A percentile compares a stretch with the other conserved stretches of the same genome.
Evolutionary conservation across 225 moss, liverwort and hornwort species (phyloP).

Genomic region (Polytrichum commune): DNA sequence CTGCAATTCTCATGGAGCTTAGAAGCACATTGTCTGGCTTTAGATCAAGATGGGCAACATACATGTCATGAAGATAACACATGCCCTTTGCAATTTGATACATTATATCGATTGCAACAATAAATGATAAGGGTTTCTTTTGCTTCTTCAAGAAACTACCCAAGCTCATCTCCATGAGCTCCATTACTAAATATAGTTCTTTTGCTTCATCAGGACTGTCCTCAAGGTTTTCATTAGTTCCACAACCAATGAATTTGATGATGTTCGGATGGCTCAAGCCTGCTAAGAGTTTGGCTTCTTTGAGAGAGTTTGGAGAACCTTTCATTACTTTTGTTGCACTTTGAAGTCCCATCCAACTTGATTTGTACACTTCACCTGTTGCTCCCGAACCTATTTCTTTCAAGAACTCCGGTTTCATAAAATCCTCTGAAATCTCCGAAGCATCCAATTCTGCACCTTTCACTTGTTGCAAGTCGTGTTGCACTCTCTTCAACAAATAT

Average conservation of each 20-base stretch:
- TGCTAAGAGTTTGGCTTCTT: slow-evolving; percentile 13
- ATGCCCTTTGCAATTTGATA: slow-evolving; percentile 5
- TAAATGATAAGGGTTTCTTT: background rate
- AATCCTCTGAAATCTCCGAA: too few relatives aligned
- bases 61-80: slow-evolving; percentile 1
- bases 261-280: slow-evolving; percentile 13
- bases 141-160: background rate
- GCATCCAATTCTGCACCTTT: too few relatives aligned
- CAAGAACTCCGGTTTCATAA: too few relatives aligned
- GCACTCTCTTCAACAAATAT: too few relatives aligned
- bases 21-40: slow-evolving; percentile 4
- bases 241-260: slow-evolving; percentile 19
- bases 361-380: background rate
- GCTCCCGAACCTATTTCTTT: too few relatives aligned
- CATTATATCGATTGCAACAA: background rate
- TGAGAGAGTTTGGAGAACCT: slow-evolving; percentile 3
- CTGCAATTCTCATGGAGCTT: background rate
- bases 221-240: background rate
- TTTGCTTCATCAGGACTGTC: background rate
- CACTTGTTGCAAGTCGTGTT: too few relatives aligned
- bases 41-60: slow-evolving; percentile 6
- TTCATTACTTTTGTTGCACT: slow-evolving; percentile 18
- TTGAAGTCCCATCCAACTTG: slow-evolving; percentile 12
- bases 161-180: background rate
- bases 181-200: background rate